Conservation (phyloP, 768 basidiomycete genomes). For the Lentinula sp. region DNA sequence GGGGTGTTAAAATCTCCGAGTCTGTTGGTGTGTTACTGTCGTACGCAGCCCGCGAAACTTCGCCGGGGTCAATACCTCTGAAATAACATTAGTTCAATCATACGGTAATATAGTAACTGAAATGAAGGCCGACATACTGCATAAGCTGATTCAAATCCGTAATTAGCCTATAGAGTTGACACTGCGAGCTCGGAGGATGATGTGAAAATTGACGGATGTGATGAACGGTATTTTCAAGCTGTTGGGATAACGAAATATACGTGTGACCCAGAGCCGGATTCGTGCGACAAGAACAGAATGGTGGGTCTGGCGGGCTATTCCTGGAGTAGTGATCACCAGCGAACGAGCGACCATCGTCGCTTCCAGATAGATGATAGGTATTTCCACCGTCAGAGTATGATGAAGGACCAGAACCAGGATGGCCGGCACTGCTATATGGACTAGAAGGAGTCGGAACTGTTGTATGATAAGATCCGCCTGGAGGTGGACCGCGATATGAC, state of each 20-base stretch:
- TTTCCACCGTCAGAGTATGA: constrained; percentile 32
- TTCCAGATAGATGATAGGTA: constrained; percentile 28
- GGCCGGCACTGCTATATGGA: constrained; percentile 19
- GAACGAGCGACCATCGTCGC: constrained; percentile 33
- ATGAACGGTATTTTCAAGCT: constrained; percentile 50
- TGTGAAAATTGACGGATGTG: constrained; percentile 58
- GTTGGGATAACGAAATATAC: constrained; percentile 56
- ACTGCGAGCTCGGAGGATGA: constrained; percentile 47
- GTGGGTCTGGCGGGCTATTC: constrained; percentile 21
- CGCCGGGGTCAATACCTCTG: constrained; percentile 47
- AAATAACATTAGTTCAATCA: neutral
- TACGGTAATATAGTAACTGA: neutral
- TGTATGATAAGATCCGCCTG: constrained; percentile 5
- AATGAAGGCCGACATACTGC: constrained; percentile 43
- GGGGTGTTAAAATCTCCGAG: constrained; percentile 53
- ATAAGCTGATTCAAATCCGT: constrained; percentile 55
- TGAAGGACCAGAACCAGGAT: constrained; percentile 21
- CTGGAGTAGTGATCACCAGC: constrained; percentile 26
- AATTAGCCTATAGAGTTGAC: constrained; percentile 53
- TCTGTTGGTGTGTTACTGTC: constrained; percentile 58
- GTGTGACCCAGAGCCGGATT: constrained; percentile 54
- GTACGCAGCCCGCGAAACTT: constrained; percentile 28
- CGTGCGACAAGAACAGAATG: constrained; percentile 57
- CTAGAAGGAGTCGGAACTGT: constrained; percentile 13
- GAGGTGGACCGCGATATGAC: constrained; percentile 10